Base-by-base conservation (phyloP, 2,329 filamentous ascomycete genomes). In the Penicillium griseofulvum region DNA sequence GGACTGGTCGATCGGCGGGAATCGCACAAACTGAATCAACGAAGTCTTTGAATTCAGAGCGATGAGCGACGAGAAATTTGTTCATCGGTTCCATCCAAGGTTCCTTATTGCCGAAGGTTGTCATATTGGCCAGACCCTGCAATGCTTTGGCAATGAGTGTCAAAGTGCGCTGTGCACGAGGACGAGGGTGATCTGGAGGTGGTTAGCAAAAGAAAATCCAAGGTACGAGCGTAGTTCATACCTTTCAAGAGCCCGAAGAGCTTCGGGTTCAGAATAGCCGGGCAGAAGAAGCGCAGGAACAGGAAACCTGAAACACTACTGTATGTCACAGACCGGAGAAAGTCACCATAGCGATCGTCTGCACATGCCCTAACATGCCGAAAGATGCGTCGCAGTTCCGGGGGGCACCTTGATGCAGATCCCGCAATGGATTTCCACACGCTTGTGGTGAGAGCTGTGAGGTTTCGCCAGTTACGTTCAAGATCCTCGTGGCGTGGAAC, bases 51-150 rank as follows among this genome's bases (percentile, higher is more conserved):
- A 97, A 91, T 37, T 89, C 84, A 64, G 87, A 82, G 19, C 91
- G 85, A 67, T 96, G 87, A 1, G 84, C 80, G 9, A 81, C 82
- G 44, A 97, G 78, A 65, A 97, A 97, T 41, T 83, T 84, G 69
- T 97, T 97, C 93, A 97, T 97, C 0, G 91, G 91, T 75, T 96
- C 92, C 92, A 97, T 97, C 91, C 91, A 97, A n/a, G 88, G 86
- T 73, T 97, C 93, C 70, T 96, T 96, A 68, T 89, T 92, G 38
- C 93, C 93, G 69, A 97, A 97, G 0, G 86, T 91, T 2, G 90
- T 90, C 74, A 97, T 82, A 70, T 97, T 97, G 17, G 91, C 91
- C 55, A 97, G 81, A 16, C 91, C 92, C 74, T 97, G 92, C 9
- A 97, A 78, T 1, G 89, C 90, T 74, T 97, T 97, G 24, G 93